Base-by-base conservation (phyloP, 2,329 filamentous ascomycete genomes). In the Trichophyton benhamiae region DNA sequence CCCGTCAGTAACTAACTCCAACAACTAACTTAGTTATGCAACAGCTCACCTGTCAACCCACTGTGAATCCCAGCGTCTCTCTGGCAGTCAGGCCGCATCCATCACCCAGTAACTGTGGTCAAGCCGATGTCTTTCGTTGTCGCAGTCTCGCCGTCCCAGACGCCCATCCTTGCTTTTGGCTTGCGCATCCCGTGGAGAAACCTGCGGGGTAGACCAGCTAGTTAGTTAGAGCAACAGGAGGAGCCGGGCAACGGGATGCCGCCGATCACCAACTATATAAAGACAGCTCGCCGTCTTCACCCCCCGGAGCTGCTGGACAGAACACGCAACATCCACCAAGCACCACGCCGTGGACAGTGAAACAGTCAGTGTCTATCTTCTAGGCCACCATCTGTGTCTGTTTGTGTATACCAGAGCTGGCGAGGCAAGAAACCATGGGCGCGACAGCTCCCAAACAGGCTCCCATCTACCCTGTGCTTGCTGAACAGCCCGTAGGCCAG, bases 401-500 rank as follows among this genome's bases (percentile, higher is more conserved):
- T 25, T 3, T 25, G 22, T 25, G 33, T 36, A 36, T 9, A 9
- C 33, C 11, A 36, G 33, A 36, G 9, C 33, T 38, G 33, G 33
- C 7, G 8, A 36, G 33, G 41, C 42, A 25, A 38, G 38, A 9
- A 25, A 52, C 3, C 25, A 75, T 75, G 73, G 72, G 73, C 66
- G 73, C 73, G 66, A 72, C 74, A 68, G 66, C 70, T 66, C 65
- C 69, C 65, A 63, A 61, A 63, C 67, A 67, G 69, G 69, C 72
- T 70, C 72, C 69, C 64, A 70, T 75, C 36, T 80, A 83, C 67
- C 80, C 81, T 59, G 76, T 78, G 67, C 73, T 80, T 57, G 77
- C 78, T 41, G 69, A 75, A 61, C 73, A 76, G 61, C 82, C 82
- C 20, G 81, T 83, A 63, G 90, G 89, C 65, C 88, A 94, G 75